Conservation (phyloP, 2,329 filamentous ascomycete species). For the Pyrenochaeta sp. region DNA sequence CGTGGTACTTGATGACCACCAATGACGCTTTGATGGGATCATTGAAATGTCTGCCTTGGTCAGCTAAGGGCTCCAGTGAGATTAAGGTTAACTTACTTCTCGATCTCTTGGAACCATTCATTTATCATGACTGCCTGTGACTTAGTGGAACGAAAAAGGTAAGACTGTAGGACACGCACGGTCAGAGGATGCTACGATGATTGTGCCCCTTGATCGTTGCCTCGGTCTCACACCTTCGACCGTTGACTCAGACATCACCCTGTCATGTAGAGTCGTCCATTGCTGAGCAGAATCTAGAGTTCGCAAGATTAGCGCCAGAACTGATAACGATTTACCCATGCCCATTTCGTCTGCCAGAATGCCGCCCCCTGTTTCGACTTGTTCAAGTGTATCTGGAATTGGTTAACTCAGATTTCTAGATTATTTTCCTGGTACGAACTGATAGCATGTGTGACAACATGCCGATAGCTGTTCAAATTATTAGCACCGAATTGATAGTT, state of each 20-base stretch:
- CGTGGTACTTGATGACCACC: constrained; percentile 35
- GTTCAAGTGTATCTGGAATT: constrained; percentile 11
- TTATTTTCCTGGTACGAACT: constrained; percentile 5
- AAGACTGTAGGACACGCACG: constrained; percentile 43
- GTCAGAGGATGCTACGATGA: constrained; percentile 42
- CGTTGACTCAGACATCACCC: background rate
- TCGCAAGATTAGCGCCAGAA: constrained; percentile 59
- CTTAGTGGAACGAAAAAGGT: constrained; percentile 38
- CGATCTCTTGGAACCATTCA: constrained; percentile 41
- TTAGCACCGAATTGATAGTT: background rate
- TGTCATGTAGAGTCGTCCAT: constrained; percentile 40
- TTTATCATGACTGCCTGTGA: constrained; percentile 40
- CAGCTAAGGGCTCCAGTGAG: background rate
- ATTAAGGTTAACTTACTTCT: constrained; percentile 41
- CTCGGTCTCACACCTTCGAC: background rate
- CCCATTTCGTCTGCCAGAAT: constrained; percentile 69
- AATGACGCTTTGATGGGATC: constrained; percentile 9
- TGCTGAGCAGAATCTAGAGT: constrained; percentile 49
- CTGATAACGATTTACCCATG: constrained; percentile 65
- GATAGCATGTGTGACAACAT: constrained; percentile 52
- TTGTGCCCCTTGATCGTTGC: constrained; percentile 27
- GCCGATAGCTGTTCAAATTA: constrained; percentile 41
- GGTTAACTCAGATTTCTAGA: background rate
- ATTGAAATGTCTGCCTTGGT: constrained; percentile 33
- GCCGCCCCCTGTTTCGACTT: constrained; percentile 31